phyloP scores from a whole-genome alignment of 768 basidiomycete genomes.

The Russula abietina region DNA sequence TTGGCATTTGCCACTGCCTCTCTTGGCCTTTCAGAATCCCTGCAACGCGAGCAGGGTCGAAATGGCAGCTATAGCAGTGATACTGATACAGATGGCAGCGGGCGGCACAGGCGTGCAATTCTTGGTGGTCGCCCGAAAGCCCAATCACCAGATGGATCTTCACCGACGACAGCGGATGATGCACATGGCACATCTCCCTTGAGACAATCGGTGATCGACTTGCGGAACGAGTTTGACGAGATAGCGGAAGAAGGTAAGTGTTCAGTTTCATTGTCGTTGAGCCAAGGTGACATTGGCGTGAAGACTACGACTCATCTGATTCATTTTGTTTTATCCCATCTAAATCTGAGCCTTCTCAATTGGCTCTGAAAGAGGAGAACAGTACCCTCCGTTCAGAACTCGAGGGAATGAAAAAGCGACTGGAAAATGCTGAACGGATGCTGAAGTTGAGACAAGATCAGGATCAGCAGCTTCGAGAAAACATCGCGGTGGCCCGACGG shows the following conservation, averaged over 20 bases:
- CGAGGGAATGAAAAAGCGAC: conserved; percentile 48
- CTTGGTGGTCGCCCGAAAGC: conserved; percentile 29
- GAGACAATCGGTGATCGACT: conserved; percentile 23
- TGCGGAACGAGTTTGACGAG: conserved; percentile 52
- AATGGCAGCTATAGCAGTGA: conserved; percentile 58
- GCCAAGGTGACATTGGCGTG: conserved; percentile 1
- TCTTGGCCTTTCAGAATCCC: conserved; percentile 43
- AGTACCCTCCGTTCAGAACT: conserved; percentile 53
- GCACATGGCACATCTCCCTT: conserved; percentile 20
- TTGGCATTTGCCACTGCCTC: conserved; percentile 82
- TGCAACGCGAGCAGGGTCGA: conserved; percentile 32
- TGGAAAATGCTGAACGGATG: conserved; percentile 56
- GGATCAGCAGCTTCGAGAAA: conserved; percentile 72
- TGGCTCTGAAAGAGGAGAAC: conserved; percentile 62
- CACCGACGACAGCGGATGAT: conserved; percentile 25
- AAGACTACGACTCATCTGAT: conserved; percentile 60
- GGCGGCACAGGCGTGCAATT: conserved; percentile 49
- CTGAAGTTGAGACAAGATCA: conserved; percentile 71
- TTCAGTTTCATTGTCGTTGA: neutral
- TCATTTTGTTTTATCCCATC: conserved; percentile 74
- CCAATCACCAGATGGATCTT: conserved; percentile 29
- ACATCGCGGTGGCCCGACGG: conserved; percentile 64
- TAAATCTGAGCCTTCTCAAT: conserved; percentile 45
- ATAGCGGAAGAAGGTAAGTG: conserved; percentile 58
- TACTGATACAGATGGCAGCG: conserved; percentile 54